A percentile compares a stretch with the other conserved stretches of the same genome.
phyloP scores from a whole-genome alignment of 2,329 filamentous ascomycete species.

The Ambrosiella beaveri region DNA sequence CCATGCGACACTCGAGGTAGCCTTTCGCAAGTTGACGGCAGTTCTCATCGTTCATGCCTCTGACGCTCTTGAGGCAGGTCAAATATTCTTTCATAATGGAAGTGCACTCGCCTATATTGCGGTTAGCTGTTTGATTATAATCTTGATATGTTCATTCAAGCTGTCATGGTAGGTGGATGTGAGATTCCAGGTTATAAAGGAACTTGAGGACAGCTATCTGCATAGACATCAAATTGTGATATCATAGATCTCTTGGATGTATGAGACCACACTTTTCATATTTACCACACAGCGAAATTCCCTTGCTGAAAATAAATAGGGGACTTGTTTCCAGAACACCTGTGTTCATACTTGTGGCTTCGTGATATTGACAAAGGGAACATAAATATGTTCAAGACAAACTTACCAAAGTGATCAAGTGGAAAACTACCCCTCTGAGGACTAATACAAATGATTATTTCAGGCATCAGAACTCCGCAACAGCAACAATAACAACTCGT shows the following conservation, averaged over 20 bases:
- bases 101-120: constrained; percentile 70
- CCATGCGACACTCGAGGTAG: constrained; percentile 87
- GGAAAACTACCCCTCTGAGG: constrained; percentile 89
- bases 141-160: no score
- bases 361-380: neutral
- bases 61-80: constrained; percentile 66
- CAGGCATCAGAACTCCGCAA: neutral
- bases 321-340: no score
- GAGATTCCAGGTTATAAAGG: neutral
- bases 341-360: no score
- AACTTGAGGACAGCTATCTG: neutral
- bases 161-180: neutral
- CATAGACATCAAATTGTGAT: no score
- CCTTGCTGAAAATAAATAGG: no score
- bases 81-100: constrained; percentile 73
- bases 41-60: constrained; percentile 70
- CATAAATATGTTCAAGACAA: neutral
- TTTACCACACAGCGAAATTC: no score
- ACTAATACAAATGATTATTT: constrained; percentile 24
- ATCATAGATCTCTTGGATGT: no score
- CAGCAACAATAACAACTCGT: neutral
- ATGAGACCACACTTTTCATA: no score
- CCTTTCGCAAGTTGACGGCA: constrained; percentile 75
- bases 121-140: neutral
- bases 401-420: constrained; percentile 68